Evolutionary conservation across 352 stramenopile genomes (phyloP).

Genomic region (Phytopythium vexans): DNA sequence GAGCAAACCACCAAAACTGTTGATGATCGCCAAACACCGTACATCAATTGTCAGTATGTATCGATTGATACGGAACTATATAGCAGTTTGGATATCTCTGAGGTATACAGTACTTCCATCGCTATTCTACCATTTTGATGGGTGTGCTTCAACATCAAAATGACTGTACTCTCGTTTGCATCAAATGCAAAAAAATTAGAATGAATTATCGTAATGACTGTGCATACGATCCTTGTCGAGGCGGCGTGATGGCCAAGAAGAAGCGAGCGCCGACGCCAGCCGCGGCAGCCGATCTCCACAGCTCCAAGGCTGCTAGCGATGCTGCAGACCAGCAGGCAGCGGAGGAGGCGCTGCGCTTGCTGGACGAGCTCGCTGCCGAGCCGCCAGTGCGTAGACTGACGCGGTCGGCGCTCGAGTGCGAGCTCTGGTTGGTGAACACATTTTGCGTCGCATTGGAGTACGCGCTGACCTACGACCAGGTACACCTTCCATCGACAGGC

Average conservation of each 20-base stretch:
- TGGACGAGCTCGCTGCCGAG: too few relatives aligned
- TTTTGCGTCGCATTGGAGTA: slow-evolving; percentile 34
- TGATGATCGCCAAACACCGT: too few relatives aligned
- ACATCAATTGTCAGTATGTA: too few relatives aligned
- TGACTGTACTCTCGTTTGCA: background rate
- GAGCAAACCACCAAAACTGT: too few relatives aligned
- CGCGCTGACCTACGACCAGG: slow-evolving; percentile 36
- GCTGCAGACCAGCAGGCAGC: background rate
- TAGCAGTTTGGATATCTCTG: too few relatives aligned
- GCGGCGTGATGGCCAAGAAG: slow-evolving; percentile 39
- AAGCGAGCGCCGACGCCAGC: slow-evolving; percentile 9
- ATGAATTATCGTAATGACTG: background rate
- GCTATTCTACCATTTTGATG: too few relatives aligned
- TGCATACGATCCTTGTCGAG: background rate
- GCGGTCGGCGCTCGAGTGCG: slow-evolving; percentile 18
- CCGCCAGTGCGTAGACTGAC: too few relatives aligned
- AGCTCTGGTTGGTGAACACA: slow-evolving; percentile 34
- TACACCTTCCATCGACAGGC: slow-evolving; percentile 6
- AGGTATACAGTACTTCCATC: too few relatives aligned
- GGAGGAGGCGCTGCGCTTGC: slow-evolving; percentile 1
- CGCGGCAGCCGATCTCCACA: background rate
- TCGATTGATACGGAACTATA: too few relatives aligned
- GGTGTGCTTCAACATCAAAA: too few relatives aligned
- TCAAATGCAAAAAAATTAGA: background rate
- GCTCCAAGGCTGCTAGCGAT: background rate